Evolutionary conservation across 2,329 filamentous ascomycete species (phyloP).

Genomic region (Seiridium cupressi): DNA sequence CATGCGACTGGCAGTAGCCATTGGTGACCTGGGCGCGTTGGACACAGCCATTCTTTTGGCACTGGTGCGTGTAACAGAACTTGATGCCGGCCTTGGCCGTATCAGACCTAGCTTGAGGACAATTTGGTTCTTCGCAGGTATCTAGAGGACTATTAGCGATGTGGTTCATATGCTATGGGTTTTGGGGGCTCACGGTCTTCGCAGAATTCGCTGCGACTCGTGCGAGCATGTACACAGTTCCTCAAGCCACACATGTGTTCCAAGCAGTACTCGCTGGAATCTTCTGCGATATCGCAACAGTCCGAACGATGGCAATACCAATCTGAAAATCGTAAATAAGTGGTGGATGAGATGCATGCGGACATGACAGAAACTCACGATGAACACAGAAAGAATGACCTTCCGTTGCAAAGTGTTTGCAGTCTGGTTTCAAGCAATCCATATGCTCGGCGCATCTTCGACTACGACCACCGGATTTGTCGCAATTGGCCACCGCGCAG

Average conservation of each 20-base stretch:
- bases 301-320: neutral
- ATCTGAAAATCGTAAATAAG: neutral
- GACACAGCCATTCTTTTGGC: neutral
- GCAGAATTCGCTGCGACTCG: neutral
- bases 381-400: neutral
- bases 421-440: neutral
- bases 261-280: neutral
- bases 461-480: neutral
- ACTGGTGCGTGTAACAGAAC: neutral
- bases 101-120: neutral
- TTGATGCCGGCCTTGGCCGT: neutral
- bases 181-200: neutral
- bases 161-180: neutral
- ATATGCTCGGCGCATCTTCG: neutral
- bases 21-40: neutral
- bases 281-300: neutral
- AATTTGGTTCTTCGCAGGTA: neutral
- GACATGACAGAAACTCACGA: neutral
- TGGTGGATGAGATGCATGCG: no score
- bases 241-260: neutral
- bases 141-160: neutral
- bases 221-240: neutral
- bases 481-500: neutral
- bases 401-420: neutral
- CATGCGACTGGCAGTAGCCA: neutral